A percentile compares a stretch with the other conserved stretches of the same genome.
Evolutionary conservation across 768 basidiomycete species (phyloP).

Genomic region (Mycena haematopus): DNA sequence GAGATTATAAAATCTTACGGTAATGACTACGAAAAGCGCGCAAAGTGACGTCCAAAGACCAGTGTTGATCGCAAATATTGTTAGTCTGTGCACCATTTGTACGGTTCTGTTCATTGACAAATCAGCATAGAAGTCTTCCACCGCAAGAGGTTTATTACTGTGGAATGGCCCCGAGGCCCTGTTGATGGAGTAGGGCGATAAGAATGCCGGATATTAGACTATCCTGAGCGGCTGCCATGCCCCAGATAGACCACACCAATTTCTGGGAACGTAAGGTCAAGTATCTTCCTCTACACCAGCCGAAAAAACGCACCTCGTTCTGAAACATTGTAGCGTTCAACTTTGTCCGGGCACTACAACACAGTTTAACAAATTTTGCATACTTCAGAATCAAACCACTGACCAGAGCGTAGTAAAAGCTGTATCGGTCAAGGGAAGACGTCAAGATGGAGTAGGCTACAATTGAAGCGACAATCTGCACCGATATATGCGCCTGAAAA

Average conservation of each 20-base stretch:
- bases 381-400: neutral
- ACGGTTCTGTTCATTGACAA: neutral
- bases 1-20: neutral
- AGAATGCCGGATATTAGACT: neutral
- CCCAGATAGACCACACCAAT: neutral
- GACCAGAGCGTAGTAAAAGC: neutral
- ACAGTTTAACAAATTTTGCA: neutral
- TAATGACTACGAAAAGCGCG: neutral
- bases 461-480: neutral
- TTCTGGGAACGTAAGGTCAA: neutral
- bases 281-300: neutral
- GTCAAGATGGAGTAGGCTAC: neutral
- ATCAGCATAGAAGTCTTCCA: neutral
- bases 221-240: neutral
- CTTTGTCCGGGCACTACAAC: neutral
- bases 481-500: neutral
- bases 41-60: neutral
- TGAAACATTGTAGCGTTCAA: neutral
- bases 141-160: neutral
- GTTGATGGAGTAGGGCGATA: neutral
- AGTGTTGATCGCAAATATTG: neutral
- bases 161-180: neutral
- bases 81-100: neutral
- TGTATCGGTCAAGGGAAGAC: neutral
- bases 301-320: neutral